Evolutionary conservation across 1,284 basidiomycete genomes (phyloP).

Genomic region (Rhodotorula sp.): DNA sequence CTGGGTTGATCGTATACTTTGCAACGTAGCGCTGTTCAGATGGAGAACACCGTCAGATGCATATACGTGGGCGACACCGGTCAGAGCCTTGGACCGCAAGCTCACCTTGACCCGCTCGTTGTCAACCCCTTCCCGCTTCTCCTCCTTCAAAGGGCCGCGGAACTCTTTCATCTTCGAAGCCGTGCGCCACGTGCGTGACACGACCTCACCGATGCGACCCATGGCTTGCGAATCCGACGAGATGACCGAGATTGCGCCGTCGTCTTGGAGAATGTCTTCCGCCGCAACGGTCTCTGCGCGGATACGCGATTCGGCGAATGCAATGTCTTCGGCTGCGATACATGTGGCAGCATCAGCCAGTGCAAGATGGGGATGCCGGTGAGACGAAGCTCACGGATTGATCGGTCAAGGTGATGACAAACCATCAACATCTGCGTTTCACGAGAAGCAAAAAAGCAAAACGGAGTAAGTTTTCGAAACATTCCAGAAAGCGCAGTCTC

Average conservation of each 20-base stretch:
- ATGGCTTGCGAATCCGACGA: conserved; percentile 95
- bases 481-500: neutral
- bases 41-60: neutral
- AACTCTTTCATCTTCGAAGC: conserved; percentile 89
- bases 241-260: conserved; percentile 91
- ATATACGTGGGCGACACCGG: neutral
- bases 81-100: neutral
- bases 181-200: conserved; percentile 91
- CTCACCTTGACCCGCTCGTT: conserved; percentile 88
- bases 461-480: neutral
- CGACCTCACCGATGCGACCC: conserved; percentile 90
- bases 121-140: conserved; percentile 68
- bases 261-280: conserved; percentile 93
- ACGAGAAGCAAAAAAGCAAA: neutral
- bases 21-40: conserved; percentile 67
- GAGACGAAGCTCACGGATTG: conserved; percentile 54
- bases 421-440: conserved; percentile 83
- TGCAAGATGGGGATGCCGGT: no score
- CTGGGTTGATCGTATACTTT: conserved; percentile 97
- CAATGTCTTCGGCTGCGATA: conserved; percentile 73
- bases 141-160: conserved; percentile 64
- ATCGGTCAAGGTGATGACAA: conserved; percentile 83
- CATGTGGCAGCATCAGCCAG: neutral
- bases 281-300: conserved; percentile 95
- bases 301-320: conserved; percentile 96